Evolutionary conservation across 352 stramenopile species (phyloP).

Genomic region (Pythium oligandrum): DNA sequence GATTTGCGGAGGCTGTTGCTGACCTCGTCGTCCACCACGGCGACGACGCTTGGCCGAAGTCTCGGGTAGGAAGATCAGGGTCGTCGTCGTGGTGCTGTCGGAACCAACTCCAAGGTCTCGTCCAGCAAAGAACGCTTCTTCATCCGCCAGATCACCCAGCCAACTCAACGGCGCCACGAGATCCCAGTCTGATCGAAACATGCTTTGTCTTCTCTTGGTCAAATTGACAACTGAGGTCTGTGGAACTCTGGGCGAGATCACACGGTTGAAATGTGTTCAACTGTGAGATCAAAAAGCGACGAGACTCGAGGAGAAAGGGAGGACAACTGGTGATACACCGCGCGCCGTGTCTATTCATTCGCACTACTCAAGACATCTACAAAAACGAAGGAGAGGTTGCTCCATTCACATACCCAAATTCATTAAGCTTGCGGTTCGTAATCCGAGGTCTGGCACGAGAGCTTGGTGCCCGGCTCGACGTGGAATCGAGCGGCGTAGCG

Average conservation of each 20-base stretch:
- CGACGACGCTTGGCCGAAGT: conserved; percentile 3
- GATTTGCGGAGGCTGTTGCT: conserved; percentile 1
- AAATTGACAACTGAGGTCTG: conserved; percentile 1
- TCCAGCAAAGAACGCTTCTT: conserved; percentile 45
- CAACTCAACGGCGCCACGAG: conserved; percentile 42
- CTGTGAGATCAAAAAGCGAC: too few relatives aligned
- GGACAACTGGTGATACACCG: too few relatives aligned
- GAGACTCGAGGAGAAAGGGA: too few relatives aligned
- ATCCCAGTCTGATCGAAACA: conserved; percentile 54
- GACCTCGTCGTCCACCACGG: not conserved
- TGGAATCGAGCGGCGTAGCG: conserved; percentile 5
- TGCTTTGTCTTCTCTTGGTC: conserved; percentile 16
- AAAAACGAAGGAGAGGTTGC: conserved; percentile 2
- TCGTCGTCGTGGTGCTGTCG: conserved; percentile 9
- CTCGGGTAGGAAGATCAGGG: conserved; percentile 20
- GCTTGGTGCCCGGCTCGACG: conserved; percentile 7
- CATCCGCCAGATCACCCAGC: conserved; percentile 37
- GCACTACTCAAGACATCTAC: not conserved
- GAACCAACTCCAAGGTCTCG: conserved; percentile 4
- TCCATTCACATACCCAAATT: conserved; percentile 1
- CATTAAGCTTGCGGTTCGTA: conserved; percentile 3
- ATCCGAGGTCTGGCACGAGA: conserved; percentile 3
- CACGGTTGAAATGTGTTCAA: too few relatives aligned
- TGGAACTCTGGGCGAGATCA: too few relatives aligned
- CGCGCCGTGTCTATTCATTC: too few relatives aligned